phyloP scores from a whole-genome alignment of 768 basidiomycete genomes.

The Rhizopogon roseolus region DNA sequence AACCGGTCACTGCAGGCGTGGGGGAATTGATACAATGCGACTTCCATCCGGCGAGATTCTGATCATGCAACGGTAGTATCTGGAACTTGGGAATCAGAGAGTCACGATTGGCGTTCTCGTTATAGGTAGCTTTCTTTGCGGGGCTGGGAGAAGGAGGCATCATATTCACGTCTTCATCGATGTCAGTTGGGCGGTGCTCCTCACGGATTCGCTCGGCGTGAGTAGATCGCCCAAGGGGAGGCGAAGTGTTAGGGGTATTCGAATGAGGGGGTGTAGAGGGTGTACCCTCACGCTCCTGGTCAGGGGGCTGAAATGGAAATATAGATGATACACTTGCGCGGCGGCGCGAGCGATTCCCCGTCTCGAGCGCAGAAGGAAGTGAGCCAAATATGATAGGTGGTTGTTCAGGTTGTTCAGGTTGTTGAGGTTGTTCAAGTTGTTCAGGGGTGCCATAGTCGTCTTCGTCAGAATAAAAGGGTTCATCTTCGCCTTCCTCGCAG shows the following conservation, averaged over 20 bases:
- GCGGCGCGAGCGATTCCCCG: constrained; percentile 36
- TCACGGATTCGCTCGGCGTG: constrained; percentile 32
- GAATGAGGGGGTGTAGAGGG: constrained; percentile 18
- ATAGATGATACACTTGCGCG: constrained; percentile 26
- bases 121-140: constrained; percentile 19
- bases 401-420: constrained; percentile 6
- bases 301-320: constrained; percentile 27
- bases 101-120: constrained; percentile 20
- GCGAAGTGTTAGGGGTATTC: background rate
- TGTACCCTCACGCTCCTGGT: constrained; percentile 8
- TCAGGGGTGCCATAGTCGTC: constrained; percentile 22
- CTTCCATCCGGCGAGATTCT: too few species aligned
- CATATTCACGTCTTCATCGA: constrained; percentile 37
- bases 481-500: constrained; percentile 48
- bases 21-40: too few species aligned
- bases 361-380: constrained; percentile 43
- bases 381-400: constrained; percentile 12
- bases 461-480: constrained; percentile 41
- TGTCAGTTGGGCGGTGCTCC: constrained; percentile 20
- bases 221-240: constrained; percentile 33
- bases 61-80: constrained; percentile 10
- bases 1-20: constrained; percentile 11
- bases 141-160: constrained; percentile 50
- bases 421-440: background rate
- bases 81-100: constrained; percentile 32